phyloP scores from a whole-genome alignment of 1,139 yeast species.

The Hansenula sp. region DNA sequence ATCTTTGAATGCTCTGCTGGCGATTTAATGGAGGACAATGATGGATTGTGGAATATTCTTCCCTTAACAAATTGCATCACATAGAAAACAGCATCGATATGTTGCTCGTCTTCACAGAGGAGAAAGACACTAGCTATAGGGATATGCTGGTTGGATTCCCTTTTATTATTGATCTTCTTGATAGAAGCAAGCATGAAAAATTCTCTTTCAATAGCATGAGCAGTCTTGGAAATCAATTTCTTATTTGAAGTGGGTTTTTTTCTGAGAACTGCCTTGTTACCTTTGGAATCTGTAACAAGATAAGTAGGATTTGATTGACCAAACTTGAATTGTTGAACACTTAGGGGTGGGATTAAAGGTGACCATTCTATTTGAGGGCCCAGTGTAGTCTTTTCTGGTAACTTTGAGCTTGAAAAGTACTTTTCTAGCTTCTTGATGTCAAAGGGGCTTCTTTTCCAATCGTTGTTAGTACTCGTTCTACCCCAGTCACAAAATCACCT shows the following conservation, averaged over 20 bases:
- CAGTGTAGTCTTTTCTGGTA: constrained; percentile 7
- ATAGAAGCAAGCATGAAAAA: constrained; percentile 51
- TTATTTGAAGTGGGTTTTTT: constrained; percentile 57
- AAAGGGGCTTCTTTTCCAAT: constrained; percentile 5
- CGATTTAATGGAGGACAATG: constrained; percentile 32
- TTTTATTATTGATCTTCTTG: constrained; percentile 26
- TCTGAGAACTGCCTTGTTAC: constrained; percentile 47
- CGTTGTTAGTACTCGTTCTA: not conserved
- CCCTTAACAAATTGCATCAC: constrained; percentile 62
- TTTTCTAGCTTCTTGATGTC: constrained; percentile 5
- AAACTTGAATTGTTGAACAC: constrained; percentile 51
- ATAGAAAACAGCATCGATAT: constrained; percentile 51
- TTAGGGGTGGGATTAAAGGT: constrained; percentile 19
- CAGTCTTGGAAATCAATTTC: constrained; percentile 52
- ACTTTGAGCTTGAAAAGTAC: constrained; percentile 4
- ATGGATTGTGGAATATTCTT: constrained; percentile 54
- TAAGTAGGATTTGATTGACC: constrained; percentile 72
- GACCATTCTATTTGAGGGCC: constrained; percentile 9
- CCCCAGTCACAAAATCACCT: not conserved
- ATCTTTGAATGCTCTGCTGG: constrained; percentile 25
- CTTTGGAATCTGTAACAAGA: constrained; percentile 40
- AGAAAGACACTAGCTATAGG: constrained; percentile 47
- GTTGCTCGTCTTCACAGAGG: constrained; percentile 49
- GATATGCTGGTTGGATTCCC: constrained; percentile 28
- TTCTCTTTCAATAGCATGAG: constrained; percentile 67